A percentile compares a stretch with the other conserved stretches of the same genome.
Conservation (phyloP, 2,329 filamentous ascomycete genomes). For the Calonectria fujianensis region DNA sequence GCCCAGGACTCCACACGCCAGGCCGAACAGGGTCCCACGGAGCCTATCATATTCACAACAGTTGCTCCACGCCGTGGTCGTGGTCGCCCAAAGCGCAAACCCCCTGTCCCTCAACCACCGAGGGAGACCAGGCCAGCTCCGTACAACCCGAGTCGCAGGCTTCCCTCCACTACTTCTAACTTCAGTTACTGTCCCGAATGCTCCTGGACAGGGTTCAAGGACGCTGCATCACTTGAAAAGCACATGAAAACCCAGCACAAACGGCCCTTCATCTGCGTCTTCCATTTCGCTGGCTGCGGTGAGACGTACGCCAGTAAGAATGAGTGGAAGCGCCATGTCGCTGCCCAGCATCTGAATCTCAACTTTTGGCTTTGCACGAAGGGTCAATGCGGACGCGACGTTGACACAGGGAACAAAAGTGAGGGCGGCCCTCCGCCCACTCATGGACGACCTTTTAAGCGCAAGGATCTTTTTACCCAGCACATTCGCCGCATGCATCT, state of each 20-base stretch:
- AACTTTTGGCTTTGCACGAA: slow-evolving; percentile 86
- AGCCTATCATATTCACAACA: slow-evolving; percentile 12
- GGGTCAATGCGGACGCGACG: slow-evolving; percentile 69
- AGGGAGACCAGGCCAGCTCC: slow-evolving; percentile 41
- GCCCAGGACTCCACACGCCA: slow-evolving; percentile 5
- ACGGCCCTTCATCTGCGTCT: slow-evolving; percentile 84
- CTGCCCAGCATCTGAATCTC: slow-evolving; percentile 85
- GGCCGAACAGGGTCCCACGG: slow-evolving; percentile 8
- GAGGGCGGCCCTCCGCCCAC: slow-evolving; percentile 65
- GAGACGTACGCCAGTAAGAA: slow-evolving; percentile 88
- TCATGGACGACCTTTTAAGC: slow-evolving; percentile 82
- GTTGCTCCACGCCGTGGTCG: slow-evolving; percentile 35
- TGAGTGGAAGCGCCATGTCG: slow-evolving; percentile 95
- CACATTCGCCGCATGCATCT: slow-evolving; percentile 92
- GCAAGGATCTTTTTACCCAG: slow-evolving; percentile 93
- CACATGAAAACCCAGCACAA: slow-evolving; percentile 73
- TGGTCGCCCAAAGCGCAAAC: slow-evolving; percentile 41
- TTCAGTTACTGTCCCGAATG: slow-evolving; percentile 48
- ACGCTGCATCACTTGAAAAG: slow-evolving; percentile 66
- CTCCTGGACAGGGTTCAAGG: slow-evolving; percentile 62
- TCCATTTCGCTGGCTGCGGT: slow-evolving; percentile 84
- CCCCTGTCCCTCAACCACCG: slow-evolving; percentile 24
- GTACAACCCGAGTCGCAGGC: slow-evolving; percentile 22
- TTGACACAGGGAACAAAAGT: slow-evolving; percentile 49
- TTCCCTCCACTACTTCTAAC: slow-evolving; percentile 34